Percentiles rank a stretch among this genome's conserved stretches.
These are phyloP conservation scores for Kodamaea derodonti DNA, from an alignment of 1,139 yeast genomes.

Conservation along the genomic window DNA sequence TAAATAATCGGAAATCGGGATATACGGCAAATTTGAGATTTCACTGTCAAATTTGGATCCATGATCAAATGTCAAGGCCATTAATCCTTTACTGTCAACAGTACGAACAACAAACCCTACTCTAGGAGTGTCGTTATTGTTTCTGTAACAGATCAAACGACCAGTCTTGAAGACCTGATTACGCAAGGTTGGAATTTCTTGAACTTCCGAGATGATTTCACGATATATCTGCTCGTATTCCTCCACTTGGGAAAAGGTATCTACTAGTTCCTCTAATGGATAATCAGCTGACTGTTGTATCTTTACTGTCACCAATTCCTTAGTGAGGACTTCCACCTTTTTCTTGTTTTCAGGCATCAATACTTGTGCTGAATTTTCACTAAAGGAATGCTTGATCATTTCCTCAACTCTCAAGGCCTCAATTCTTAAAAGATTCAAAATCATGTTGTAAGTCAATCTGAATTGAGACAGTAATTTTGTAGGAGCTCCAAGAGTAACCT, in stretches of 20 bases:
- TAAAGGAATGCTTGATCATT: constrained; percentile 92
- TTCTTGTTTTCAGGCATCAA: constrained; percentile 82
- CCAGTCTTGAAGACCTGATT: constrained; percentile 50
- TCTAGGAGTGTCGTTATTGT: constrained; percentile 34
- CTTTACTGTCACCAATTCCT: constrained; percentile 37
- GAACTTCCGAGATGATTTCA: constrained; percentile 45
- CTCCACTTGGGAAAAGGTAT: constrained; percentile 41
- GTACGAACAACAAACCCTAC: constrained; percentile 55
- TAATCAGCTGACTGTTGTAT: constrained; percentile 38
- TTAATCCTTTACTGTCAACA: constrained; percentile 23
- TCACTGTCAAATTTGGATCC: constrained; percentile 35
- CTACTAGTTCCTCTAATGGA: constrained; percentile 37
- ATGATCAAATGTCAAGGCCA: constrained; percentile 43
- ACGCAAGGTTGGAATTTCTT: constrained; percentile 44
- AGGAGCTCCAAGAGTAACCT: constrained; percentile 80
- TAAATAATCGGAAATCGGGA: constrained; percentile 35
- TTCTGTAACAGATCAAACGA: constrained; percentile 57
- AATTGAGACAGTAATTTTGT: constrained; percentile 89
- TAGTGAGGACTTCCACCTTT: constrained; percentile 52
- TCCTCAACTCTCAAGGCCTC: constrained; percentile 95
- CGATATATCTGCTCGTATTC: constrained; percentile 43
- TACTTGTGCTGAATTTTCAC: constrained; percentile 86
- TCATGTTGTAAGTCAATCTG: constrained; percentile 93
- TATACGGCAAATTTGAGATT: constrained; percentile 43
- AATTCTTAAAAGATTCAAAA: constrained; percentile 80